These are phyloP conservation scores for Candida tallmaniae DNA, from an alignment of 805 yeast species.

Conservation along the genomic window DNA sequence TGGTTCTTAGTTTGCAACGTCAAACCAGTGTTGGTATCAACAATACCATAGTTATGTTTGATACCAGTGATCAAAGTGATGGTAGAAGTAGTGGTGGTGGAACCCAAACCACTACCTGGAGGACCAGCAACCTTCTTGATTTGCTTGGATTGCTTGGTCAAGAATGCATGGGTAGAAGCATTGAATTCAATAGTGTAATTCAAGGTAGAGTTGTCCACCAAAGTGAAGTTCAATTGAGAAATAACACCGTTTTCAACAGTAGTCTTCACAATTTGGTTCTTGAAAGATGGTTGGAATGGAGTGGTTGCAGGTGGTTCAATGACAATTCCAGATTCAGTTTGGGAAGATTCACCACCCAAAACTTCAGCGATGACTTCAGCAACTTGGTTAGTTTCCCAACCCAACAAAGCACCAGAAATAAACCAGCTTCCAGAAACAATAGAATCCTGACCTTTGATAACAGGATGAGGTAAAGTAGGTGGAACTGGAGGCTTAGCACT, in stretches of 20 bases:
- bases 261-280: conserved; percentile 18
- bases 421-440: conserved; percentile 19
- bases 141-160: conserved; percentile 11
- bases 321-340: conserved; percentile 17
- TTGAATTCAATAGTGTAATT: conserved; percentile 16
- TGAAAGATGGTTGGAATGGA: conserved; percentile 16
- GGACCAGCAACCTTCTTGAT: conserved; percentile 11
- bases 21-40: conserved; percentile 6
- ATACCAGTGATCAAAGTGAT: conserved; percentile 8
- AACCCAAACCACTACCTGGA: conserved; percentile 12
- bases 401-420: conserved; percentile 22
- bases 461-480: conserved; percentile 16
- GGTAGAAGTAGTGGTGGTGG: conserved; percentile 6
- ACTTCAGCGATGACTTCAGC: conserved; percentile 15
- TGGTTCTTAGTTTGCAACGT: conserved; percentile 4
- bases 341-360: conserved; percentile 11
- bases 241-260: conserved; percentile 11
- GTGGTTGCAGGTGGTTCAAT: conserved; percentile 19
- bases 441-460: conserved; percentile 11
- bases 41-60: conserved; percentile 4
- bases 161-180: conserved; percentile 10
- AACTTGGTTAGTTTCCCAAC: conserved; percentile 18
- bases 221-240: conserved; percentile 21
- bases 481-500: conserved; percentile 12
- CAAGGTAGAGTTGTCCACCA: conserved; percentile 16